phyloP scores from a whole-genome alignment of 495 filamentous ascomycete genomes.

The Polyplosphaeria fusca region DNA sequence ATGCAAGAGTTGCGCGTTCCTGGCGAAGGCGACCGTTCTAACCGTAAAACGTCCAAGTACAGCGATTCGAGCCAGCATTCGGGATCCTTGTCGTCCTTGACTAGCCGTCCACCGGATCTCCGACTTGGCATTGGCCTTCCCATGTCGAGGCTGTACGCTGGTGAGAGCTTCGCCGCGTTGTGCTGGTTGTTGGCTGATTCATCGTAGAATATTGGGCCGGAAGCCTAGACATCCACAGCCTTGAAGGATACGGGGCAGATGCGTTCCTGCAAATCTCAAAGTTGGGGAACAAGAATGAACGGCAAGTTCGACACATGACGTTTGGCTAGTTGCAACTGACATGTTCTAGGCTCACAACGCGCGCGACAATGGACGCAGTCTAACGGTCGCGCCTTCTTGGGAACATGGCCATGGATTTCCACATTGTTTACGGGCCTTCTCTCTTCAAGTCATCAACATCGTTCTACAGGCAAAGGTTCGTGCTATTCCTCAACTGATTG shows the following conservation, averaged over 20 bases:
- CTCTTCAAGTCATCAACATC: no score
- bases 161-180: no score
- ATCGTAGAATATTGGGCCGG: constrained; percentile 99
- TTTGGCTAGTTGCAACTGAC: constrained; percentile 1
- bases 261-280: constrained; percentile 96
- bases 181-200: no score
- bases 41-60: constrained; percentile 31
- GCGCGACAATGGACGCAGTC: constrained; percentile 86
- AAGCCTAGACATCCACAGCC: constrained; percentile 81
- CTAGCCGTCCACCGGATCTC: constrained; percentile 79
- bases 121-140: constrained; percentile 91
- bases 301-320: constrained; percentile 37
- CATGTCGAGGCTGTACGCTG: constrained; percentile 89
- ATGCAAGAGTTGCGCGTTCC: constrained; percentile 71
- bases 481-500: background rate
- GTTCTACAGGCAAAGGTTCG: no score
- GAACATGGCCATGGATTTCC: no score
- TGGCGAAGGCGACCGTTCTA: constrained; percentile 2
- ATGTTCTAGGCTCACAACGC: constrained; percentile 59
- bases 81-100: constrained; percentile 71
- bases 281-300: constrained; percentile 97
- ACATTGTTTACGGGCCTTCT: no score
- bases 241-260: constrained; percentile 97
- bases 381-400: no score
- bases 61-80: constrained; percentile 31